Base-by-base conservation (phyloP, 306 rosid species). In the Trifolium dubium region DNA sequence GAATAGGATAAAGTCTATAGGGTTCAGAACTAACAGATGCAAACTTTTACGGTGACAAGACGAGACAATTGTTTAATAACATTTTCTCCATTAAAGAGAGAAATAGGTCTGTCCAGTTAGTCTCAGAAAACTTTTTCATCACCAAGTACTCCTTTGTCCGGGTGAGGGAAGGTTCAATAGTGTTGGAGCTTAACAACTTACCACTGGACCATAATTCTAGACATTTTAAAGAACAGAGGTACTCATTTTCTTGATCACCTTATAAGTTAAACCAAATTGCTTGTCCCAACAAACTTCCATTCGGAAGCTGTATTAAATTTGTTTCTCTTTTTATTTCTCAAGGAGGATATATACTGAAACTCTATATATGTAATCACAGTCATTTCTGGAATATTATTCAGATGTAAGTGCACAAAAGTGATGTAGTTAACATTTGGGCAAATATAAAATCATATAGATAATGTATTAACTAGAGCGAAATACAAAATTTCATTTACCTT, bases 401-500 rank as follows among this genome's bases (percentile, higher is more conserved):
- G 71, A 77, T 2, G 13, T 31, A 54, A 54, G 54, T 13, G 23
- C 69, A 60, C 66, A 58, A 59, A 39, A 43, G 47, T 17, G 17
- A 71, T 8, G 58, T 13, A 64, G 64, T 30, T 28, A 65, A 68
- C 34, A 67, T 23, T 39, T 58, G 28, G 74, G 61, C 54, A 64
- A 15, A 37, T 18, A 28, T 37, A 61, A 53, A 59, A 69, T 62
- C 59, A 39, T 61, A 67, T 60, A 74, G 65, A 70, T 64, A 29
- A 69, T 56, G 34, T 35, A 58, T 28, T 56, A 29, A 58, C 50
- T 73, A 49, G 13, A 51, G 39, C 37, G 8, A 40, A 18, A 37
- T 50, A 30, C 44, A 17, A 40, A 72, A 43, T 61, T 71, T 78
- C 11, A 67, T 71, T 76, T 84, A 93, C 98, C 98, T 93, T 76